Conservation (phyloP, 1,139 yeast genomes). For the Protomyces inouyei region DNA sequence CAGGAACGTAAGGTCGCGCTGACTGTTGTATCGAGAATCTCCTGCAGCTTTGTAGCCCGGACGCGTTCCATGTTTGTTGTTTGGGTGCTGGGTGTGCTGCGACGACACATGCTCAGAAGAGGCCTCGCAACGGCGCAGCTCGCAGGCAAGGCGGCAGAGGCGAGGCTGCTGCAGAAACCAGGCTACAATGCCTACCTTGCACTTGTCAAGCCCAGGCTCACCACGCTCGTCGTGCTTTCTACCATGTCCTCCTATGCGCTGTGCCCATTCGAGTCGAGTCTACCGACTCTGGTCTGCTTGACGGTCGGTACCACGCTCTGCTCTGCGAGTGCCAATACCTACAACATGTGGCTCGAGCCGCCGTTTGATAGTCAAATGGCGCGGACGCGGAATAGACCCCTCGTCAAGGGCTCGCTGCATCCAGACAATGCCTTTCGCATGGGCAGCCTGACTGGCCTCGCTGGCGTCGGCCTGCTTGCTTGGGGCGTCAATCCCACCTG, state of each 20-base stretch:
- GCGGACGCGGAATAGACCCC: slow-evolving; percentile 84
- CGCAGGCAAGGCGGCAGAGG: not conserved
- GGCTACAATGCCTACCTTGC: slow-evolving; percentile 51
- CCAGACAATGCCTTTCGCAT: slow-evolving; percentile 73
- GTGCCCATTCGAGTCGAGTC: slow-evolving; percentile 66
- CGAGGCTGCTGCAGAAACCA: slow-evolving; percentile 11
- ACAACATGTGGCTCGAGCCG: slow-evolving; percentile 95
- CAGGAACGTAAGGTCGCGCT: slow-evolving; percentile 7
- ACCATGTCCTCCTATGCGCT: slow-evolving; percentile 91
- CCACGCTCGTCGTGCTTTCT: slow-evolving; percentile 81
- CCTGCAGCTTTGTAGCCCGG: slow-evolving; percentile 11
- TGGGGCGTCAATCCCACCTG: slow-evolving; percentile 65
- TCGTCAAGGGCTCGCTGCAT: slow-evolving; percentile 74
- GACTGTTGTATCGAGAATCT: slow-evolving; percentile 9
- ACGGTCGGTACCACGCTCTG: slow-evolving; percentile 82
- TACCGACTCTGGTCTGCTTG: slow-evolving; percentile 62
- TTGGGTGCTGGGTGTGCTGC: not conserved
- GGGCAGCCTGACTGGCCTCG: slow-evolving; percentile 66
- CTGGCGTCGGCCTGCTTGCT: slow-evolving; percentile 66
- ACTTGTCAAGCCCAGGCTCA: slow-evolving; percentile 80
- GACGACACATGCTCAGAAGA: not conserved
- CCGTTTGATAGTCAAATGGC: slow-evolving; percentile 82
- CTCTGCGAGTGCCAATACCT: slow-evolving; percentile 93
- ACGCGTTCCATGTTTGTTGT: not conserved
- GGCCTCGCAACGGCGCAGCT: not conserved